Evolutionary conservation across 768 basidiomycete species (phyloP).

Genomic region (Sarcodon sp.): DNA sequence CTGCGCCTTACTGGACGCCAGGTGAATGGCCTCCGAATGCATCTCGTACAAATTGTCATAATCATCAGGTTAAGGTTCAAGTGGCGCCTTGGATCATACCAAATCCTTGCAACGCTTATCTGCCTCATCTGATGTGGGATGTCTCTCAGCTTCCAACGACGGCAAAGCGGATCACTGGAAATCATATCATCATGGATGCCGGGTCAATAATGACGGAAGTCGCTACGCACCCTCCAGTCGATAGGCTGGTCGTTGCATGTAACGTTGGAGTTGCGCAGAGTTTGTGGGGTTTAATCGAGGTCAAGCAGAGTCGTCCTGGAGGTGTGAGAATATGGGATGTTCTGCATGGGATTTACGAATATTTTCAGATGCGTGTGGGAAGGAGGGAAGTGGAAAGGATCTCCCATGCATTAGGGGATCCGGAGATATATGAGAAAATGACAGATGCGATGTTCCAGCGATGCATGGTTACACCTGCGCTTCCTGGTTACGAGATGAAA

Average conservation of each 20-base stretch:
- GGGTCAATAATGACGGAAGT: constrained; percentile 6
- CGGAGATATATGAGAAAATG: constrained; percentile 11
- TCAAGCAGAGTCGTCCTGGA: constrained; percentile 16
- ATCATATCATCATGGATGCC: constrained; percentile 13
- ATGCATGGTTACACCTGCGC: constrained; percentile 22
- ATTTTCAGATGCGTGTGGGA: constrained; percentile 32
- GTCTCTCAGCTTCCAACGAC: constrained; percentile 18
- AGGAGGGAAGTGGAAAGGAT: constrained; percentile 14
- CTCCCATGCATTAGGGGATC: constrained; percentile 2
- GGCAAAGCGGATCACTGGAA: constrained; percentile 17
- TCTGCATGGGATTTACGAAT: constrained; percentile 33
- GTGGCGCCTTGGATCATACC: constrained; percentile 13
- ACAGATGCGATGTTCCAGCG: constrained; percentile 20
- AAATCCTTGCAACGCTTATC: constrained; percentile 16
- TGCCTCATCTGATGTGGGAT: constrained; percentile 23
- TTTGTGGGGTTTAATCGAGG: constrained; percentile 35
- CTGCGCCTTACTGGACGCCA: not conserved
- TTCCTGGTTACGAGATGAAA: constrained; percentile 24
- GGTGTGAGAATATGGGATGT: constrained; percentile 29
- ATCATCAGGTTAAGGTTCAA: not conserved
- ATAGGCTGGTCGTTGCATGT: constrained; percentile 14
- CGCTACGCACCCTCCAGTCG: constrained; percentile 11
- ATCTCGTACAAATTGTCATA: not conserved
- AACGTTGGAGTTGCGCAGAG: constrained; percentile 6
- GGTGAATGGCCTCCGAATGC: not conserved